These are phyloP conservation scores for Colletotrichum sp. DNA, from an alignment of 2,329 filamentous ascomycete genomes.

Conservation along the genomic window DNA sequence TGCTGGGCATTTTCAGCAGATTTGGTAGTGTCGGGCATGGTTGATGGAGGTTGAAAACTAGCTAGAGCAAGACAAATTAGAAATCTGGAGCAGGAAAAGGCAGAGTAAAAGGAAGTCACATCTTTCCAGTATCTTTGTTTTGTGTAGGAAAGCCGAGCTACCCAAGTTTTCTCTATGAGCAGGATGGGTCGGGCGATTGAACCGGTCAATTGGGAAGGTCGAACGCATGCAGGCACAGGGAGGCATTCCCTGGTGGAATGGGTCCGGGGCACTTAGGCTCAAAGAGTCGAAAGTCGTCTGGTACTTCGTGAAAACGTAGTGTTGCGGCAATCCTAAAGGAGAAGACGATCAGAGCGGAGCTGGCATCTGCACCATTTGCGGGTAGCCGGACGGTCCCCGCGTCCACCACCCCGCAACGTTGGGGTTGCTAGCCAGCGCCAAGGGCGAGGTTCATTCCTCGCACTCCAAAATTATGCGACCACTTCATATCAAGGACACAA, in stretches of 20 bases:
- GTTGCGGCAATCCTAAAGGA: background rate
- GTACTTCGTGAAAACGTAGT: background rate
- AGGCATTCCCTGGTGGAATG: background rate
- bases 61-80: background rate
- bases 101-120: background rate
- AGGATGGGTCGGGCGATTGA: background rate
- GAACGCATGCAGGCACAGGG: background rate
- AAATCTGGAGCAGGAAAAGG: background rate
- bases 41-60: background rate
- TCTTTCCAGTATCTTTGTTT: background rate
- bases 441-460: background rate
- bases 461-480: background rate
- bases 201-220: background rate
- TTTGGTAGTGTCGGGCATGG: conserved; percentile 15
- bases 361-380: background rate
- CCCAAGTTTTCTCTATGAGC: background rate
- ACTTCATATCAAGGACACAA: background rate
- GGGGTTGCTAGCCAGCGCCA: background rate
- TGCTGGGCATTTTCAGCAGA: conserved; percentile 20
- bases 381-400: background rate
- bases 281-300: background rate
- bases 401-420: background rate
- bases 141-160: background rate
- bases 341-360: background rate
- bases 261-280: background rate